Percentiles rank a stretch among this genome's conserved stretches.
Conservation (phyloP, 139 green algal genomes). For the Chlamydomonas schloesseri region DNA sequence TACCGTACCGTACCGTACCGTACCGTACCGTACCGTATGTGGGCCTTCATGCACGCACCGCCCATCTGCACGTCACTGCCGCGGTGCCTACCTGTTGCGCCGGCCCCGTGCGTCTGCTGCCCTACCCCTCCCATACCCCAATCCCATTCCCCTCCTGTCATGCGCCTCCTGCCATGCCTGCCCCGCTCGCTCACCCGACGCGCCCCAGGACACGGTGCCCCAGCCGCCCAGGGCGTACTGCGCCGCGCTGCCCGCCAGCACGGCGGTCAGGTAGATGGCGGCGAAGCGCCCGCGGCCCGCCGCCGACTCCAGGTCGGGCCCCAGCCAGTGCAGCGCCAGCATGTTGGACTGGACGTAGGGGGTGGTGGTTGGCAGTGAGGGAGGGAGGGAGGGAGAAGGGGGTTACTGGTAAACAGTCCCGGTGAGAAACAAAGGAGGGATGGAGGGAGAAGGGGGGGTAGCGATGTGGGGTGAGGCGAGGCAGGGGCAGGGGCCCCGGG, state of each 20-base stretch:
- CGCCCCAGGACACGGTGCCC: neutral
- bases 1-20: too few relatives aligned
- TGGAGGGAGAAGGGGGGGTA: too few relatives aligned
- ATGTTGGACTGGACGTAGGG: neutral
- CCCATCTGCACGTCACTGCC: too few relatives aligned
- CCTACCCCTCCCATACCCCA: neutral
- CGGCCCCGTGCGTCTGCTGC: too few relatives aligned
- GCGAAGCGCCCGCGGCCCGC: conserved; percentile 19
- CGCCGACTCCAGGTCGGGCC: conserved; percentile 9
- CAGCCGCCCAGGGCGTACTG: conserved; percentile 13
- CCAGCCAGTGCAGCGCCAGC: conserved; percentile 43
- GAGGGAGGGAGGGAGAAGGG: too few relatives aligned
- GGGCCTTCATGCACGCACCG: too few relatives aligned
- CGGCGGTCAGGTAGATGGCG: conserved; percentile 5
- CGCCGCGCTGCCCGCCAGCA: neutral
- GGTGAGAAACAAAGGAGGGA: too few relatives aligned
- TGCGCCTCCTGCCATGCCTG: too few relatives aligned
- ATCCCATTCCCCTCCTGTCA: neutral
- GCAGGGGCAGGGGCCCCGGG: too few relatives aligned
- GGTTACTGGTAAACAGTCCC: neutral
- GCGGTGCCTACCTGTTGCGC: too few relatives aligned
- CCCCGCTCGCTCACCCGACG: neutral
- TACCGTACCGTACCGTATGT: too few relatives aligned
- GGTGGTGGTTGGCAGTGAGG: neutral
- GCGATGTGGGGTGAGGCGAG: too few relatives aligned